Base-by-base conservation (phyloP, 805 yeast genomes). In the Saccharomycodes ludwigii region DNA sequence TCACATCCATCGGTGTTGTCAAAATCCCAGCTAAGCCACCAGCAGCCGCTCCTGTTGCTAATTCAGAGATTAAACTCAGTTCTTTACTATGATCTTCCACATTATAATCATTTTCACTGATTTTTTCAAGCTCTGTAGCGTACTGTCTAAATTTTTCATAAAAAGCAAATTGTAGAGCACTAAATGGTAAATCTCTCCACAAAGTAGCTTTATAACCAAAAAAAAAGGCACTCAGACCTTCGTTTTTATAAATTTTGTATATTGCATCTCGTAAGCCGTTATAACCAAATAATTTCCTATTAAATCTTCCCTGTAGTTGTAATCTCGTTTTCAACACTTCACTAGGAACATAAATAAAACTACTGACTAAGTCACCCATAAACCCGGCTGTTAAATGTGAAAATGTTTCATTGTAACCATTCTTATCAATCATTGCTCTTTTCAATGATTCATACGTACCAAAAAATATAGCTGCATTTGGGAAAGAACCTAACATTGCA, bases 201-300 rank as follows among this genome's bases (percentile, higher is more conserved):
- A 91, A 59, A 0, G 99, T 91, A 18, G 96, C 97, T 53, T 81
- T 85, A 58, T 88, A 91, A 0, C 99, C 99, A 52, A 71, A 83
- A 37, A 81, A 80, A 39, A 91, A 63, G 0, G 96, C 76, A 9
- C 66, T 58, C 29, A 66, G 51, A 8, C 97, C 97, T 58, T 91
- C 98, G 0, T 56, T 58, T 31, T 60, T 58, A 1, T 71, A 56
- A 3, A 91, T 77, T 2, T 82, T 71, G 10, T 47, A 41, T 2
- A 78, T 59, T 1, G 97, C 95, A 56, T 83, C 73, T 8, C 64
- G 45, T 25, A 84, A 61, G n/a, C 82, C 79, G 52, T 86, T 86
- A 56, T 91, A 91, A 0, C 95, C 95, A 40, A 84, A 85, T 52
- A 65, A 63, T 2, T 78, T 78, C 51, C 86, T 88, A 55, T 86